Conservation (phyloP, 1,284 basidiomycete species). For the Cutaneotrichosporon cavernicola region DNA sequence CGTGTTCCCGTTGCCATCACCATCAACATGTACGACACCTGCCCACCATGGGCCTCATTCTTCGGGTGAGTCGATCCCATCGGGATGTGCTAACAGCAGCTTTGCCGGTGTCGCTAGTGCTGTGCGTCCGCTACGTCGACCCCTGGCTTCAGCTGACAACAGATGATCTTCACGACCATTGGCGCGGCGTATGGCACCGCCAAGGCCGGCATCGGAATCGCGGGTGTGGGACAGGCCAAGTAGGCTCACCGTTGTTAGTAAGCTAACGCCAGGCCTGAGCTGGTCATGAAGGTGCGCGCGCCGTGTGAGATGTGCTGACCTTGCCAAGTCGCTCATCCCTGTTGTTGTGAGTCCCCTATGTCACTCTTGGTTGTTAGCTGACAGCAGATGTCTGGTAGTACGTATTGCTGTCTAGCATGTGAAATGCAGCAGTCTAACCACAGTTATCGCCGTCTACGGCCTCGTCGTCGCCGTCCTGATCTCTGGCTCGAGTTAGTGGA, state of each 20-base stretch:
- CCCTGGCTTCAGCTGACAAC: conserved; percentile 2
- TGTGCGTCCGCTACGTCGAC: conserved; percentile 28
- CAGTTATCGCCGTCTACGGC: conserved; percentile 59
- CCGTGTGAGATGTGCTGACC: neutral
- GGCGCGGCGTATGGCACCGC: conserved; percentile 97
- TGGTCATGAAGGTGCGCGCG: conserved; percentile 87
- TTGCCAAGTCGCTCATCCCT: conserved; percentile 60
- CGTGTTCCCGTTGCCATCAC: neutral
- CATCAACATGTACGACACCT: conserved; percentile 47
- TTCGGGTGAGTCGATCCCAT: conserved; percentile 41
- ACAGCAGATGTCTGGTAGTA: conserved; percentile 68
- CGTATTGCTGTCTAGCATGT: conserved; percentile 34
- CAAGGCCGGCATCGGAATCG: conserved; percentile 96
- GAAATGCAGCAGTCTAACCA: conserved; percentile 13
- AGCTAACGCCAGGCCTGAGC: conserved; percentile 67
- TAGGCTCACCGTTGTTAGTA: conserved; percentile 22
- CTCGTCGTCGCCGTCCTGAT: conserved; percentile 65
- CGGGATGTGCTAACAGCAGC: conserved; percentile 24
- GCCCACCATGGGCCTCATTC: conserved; percentile 54
- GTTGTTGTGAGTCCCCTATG: conserved; percentile 48
- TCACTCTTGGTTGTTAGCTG: neutral
- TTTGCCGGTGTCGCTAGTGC: conserved; percentile 49
- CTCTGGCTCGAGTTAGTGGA: conserved; percentile 60
- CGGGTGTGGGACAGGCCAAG: conserved; percentile 85
- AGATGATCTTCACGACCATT: conserved; percentile 60